Conservation (phyloP, 2,329 filamentous ascomycete genomes). For the Thielaviopsis euricoi region DNA sequence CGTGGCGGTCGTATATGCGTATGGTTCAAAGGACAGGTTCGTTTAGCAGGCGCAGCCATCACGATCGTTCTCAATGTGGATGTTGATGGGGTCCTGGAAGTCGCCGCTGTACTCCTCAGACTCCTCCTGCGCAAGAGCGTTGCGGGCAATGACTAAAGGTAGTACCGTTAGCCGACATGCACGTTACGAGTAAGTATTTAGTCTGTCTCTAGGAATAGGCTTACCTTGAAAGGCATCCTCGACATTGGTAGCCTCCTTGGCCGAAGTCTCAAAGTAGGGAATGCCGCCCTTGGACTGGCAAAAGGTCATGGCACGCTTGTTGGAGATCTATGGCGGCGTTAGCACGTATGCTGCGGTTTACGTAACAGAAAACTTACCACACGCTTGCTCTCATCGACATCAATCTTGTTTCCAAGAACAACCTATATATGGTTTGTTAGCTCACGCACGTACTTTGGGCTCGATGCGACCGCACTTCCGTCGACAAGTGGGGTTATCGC, state of each 20-base stretch:
- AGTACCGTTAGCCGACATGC: neutral
- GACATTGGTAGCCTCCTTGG: constrained; percentile 96
- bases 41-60: constrained; percentile 82
- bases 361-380: neutral
- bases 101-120: constrained; percentile 95
- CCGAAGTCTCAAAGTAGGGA: constrained; percentile 97
- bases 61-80: constrained; percentile 85
- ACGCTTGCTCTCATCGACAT: constrained; percentile 57
- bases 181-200: neutral
- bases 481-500: neutral
- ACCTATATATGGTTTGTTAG: constrained; percentile 36
- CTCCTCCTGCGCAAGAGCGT: constrained; percentile 90
- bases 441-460: neutral
- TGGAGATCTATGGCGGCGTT: constrained; percentile 50
- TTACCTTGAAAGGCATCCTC: constrained; percentile 61
- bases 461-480: too few species aligned
- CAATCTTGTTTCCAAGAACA: constrained; percentile 97
- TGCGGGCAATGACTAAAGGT: constrained; percentile 71
- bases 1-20: too few species aligned
- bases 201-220: constrained; percentile 13
- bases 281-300: constrained; percentile 96
- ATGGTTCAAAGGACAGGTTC: neutral
- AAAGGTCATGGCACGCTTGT: constrained; percentile 91
- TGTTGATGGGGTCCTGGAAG: constrained; percentile 96
- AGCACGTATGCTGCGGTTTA: neutral